Evolutionary conservation across 768 basidiomycete genomes (phyloP).

Genomic region (Coprinellus micaceus): DNA sequence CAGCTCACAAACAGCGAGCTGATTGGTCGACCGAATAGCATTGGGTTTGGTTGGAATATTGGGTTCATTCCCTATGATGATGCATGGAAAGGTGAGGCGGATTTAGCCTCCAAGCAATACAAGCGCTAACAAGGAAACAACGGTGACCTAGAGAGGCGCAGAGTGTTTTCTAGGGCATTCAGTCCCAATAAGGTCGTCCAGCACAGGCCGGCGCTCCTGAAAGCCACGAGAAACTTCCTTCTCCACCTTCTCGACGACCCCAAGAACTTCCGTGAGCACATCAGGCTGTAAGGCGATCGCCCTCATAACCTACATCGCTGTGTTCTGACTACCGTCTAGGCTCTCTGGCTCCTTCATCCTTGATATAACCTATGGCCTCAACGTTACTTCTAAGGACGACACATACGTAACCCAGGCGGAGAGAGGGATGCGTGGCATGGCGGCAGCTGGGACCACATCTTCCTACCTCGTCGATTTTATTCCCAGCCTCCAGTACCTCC

Average conservation of each 20-base stretch:
- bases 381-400: neutral
- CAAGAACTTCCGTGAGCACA: neutral
- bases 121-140: neutral
- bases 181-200: neutral
- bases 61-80: conserved; percentile 26
- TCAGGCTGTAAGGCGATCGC: neutral
- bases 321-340: neutral
- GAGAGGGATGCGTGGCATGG: conserved; percentile 15
- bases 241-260: conserved; percentile 3
- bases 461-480: conserved; percentile 30
- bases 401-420: conserved; percentile 23
- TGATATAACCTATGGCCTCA: conserved; percentile 8
- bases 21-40: conserved; percentile 21
- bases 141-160: neutral
- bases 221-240: neutral
- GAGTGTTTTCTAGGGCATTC: neutral
- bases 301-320: too few relatives aligned
- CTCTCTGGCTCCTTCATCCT: conserved; percentile 4
- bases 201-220: neutral
- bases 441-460: conserved; percentile 18
- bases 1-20: too few relatives aligned
- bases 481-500: conserved; percentile 35
- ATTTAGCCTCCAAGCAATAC: neutral
- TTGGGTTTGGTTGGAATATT: conserved; percentile 47
- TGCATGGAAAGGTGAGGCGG: conserved; percentile 18